Evolutionary conservation across 768 basidiomycete species (phyloP).

Genomic region (Rhodosporidiobolus sp.): DNA sequence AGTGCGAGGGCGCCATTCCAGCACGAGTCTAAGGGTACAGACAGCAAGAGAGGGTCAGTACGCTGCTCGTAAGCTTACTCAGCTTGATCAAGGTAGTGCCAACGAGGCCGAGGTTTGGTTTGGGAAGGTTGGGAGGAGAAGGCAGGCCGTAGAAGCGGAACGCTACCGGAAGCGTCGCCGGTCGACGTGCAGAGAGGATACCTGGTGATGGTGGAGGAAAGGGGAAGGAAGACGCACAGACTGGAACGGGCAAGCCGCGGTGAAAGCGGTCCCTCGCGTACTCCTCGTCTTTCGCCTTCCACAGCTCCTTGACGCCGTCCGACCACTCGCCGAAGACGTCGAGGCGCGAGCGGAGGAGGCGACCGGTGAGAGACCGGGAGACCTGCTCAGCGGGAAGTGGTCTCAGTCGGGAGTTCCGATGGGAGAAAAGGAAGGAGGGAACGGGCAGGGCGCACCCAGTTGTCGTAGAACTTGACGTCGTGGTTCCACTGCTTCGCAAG

Average conservation of each 20-base stretch:
- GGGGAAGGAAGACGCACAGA: slow-evolving; percentile 18
- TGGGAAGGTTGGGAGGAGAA: neutral
- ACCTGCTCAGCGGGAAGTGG: slow-evolving; percentile 6
- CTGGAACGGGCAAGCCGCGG: slow-evolving; percentile 17
- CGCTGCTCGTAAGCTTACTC: no score
- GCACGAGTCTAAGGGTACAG: slow-evolving; percentile 34
- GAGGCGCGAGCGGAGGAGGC: slow-evolving; percentile 25
- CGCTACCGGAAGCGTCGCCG: no score
- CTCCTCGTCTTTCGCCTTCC: slow-evolving; percentile 30
- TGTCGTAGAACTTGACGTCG: slow-evolving; percentile 4
- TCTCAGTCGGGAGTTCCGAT: neutral
- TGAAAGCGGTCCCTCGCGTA: slow-evolving; percentile 11
- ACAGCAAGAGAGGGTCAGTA: no score
- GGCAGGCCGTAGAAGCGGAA: no score
- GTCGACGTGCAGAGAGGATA: no score
- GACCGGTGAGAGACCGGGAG: slow-evolving; percentile 11
- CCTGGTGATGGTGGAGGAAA: no score
- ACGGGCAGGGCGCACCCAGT: no score
- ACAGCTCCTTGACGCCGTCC: slow-evolving; percentile 41
- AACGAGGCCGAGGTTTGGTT: neutral
- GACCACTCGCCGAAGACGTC: slow-evolving; percentile 38
- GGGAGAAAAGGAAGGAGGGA: no score
- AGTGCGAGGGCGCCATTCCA: slow-evolving; percentile 46
- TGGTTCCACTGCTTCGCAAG: neutral
- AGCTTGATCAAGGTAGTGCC: slow-evolving; percentile 6